A percentile compares a stretch with the other conserved stretches of the same genome.
Conservation (phyloP, 768 basidiomycete genomes). For the Clitopilus passeckerianus region DNA sequence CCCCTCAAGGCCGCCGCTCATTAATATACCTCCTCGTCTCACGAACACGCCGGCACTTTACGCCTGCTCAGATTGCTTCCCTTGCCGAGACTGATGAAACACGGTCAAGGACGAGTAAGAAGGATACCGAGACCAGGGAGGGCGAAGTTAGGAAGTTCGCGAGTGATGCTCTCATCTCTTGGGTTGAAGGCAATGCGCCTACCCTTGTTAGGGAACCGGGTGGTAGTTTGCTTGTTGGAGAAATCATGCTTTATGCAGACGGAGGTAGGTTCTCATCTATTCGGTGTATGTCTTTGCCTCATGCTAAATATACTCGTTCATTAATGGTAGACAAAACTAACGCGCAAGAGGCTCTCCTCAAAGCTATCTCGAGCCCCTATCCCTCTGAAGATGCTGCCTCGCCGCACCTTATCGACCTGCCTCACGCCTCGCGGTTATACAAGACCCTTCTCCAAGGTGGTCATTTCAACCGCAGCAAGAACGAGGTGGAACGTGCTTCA, state of each 20-base stretch:
- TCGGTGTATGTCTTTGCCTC: background rate
- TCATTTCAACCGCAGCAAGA: constrained; percentile 67
- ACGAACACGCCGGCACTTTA: constrained; percentile 82
- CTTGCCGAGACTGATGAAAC: constrained; percentile 71
- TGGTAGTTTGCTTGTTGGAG: constrained; percentile 72
- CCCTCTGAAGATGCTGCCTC: constrained; percentile 43
- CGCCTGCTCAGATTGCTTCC: constrained; percentile 68
- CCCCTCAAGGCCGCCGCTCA: constrained; percentile 74
- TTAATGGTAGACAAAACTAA: constrained; percentile 59
- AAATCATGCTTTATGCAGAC: constrained; percentile 81
- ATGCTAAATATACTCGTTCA: no score
- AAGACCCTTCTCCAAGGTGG: constrained; percentile 90
- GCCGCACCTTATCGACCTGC: constrained; percentile 73
- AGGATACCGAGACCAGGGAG: constrained; percentile 55
- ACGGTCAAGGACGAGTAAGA: constrained; percentile 79
- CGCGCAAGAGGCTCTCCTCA: constrained; percentile 57
- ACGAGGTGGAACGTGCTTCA: constrained; percentile 44
- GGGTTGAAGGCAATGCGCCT: constrained; percentile 60
- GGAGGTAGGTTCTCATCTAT: constrained; percentile 51
- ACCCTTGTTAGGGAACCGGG: constrained; percentile 69
- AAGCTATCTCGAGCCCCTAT: constrained; percentile 50
- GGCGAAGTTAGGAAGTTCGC: constrained; percentile 71
- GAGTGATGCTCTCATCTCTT: constrained; percentile 68
- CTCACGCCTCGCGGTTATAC: constrained; percentile 80
- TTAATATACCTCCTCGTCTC: constrained; percentile 82